phyloP scores from a whole-genome alignment of 305 asterid species.

The Plantago coronopus region DNA sequence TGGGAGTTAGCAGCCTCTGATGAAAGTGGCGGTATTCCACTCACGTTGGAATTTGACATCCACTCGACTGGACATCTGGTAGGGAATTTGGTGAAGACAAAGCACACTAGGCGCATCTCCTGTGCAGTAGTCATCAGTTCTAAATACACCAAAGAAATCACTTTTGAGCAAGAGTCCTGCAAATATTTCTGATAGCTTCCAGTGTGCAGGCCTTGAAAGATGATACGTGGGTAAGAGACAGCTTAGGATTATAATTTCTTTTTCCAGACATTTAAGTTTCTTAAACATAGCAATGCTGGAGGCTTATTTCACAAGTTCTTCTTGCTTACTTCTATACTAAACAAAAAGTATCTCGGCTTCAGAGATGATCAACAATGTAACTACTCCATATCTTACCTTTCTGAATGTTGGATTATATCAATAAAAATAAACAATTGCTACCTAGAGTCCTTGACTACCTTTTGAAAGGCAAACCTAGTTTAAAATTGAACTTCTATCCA shows the following conservation, averaged over 20 bases:
- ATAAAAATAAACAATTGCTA: too few relatives aligned
- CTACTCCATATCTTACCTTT: too few relatives aligned
- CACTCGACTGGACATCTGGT: conserved; percentile 42
- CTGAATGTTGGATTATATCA: too few relatives aligned
- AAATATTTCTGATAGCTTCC: conserved; percentile 23
- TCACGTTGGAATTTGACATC: conserved; percentile 43
- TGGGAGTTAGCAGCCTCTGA: conserved; percentile 21
- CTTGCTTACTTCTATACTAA: too few relatives aligned
- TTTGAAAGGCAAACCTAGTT: too few relatives aligned
- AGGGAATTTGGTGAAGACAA: conserved; percentile 57
- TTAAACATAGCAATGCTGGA: too few relatives aligned
- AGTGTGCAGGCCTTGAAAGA: neutral
- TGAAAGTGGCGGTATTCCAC: conserved; percentile 33
- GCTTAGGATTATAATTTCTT: neutral
- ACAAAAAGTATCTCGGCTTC: too few relatives aligned
- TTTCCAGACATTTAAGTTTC: neutral
- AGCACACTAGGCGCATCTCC: conserved; percentile 35
- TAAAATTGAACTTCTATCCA: too few relatives aligned
- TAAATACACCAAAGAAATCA: conserved; percentile 23
- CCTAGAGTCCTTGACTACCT: too few relatives aligned
- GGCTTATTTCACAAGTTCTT: too few relatives aligned
- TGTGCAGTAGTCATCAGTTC: conserved; percentile 41
- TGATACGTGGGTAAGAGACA: neutral
- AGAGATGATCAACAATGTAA: too few relatives aligned
- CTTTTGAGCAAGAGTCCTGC: conserved; percentile 47